Percentiles rank a stretch among this genome's conserved stretches.
Conservation (phyloP, 768 basidiomycete species). For the Pleurotus eryngii region DNA sequence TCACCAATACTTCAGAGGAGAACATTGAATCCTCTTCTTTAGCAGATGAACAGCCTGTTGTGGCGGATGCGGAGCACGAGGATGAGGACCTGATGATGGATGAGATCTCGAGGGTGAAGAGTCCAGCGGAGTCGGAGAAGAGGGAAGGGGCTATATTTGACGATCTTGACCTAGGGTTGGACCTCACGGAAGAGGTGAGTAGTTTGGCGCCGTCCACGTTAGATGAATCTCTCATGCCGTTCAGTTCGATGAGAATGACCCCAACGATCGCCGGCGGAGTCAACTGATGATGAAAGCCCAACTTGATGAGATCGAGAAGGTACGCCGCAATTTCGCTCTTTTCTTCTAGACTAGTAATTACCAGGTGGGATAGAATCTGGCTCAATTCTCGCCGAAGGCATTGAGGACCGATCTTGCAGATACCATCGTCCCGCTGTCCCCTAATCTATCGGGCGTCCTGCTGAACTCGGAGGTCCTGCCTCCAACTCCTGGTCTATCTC, state of each 20-base stretch:
- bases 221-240: conserved; percentile 13
- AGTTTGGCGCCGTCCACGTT: conserved; percentile 3
- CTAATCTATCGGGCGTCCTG: conserved; percentile 6
- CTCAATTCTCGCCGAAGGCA: conserved; percentile 61
- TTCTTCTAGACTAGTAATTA: background rate
- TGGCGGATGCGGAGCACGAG: conserved; percentile 8
- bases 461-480: conserved; percentile 30
- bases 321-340: conserved; percentile 11
- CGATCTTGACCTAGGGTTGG: conserved; percentile 48
- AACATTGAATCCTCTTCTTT: conserved; percentile 9
- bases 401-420: conserved; percentile 39
- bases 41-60: conserved; percentile 12
- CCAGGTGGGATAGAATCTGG: conserved; percentile 44
- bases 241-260: conserved; percentile 69
- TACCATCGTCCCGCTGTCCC: conserved; percentile 14
- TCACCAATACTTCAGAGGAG: conserved; percentile 26
- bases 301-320: conserved; percentile 79
- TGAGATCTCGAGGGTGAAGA: conserved; percentile 29
- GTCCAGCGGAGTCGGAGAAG: conserved; percentile 40
- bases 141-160: conserved; percentile 49
- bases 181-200: conserved; percentile 41
- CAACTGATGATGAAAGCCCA: conserved; percentile 72
- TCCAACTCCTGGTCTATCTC: conserved; percentile 34
- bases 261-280: conserved; percentile 70
- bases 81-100: conserved; percentile 44